These are phyloP conservation scores for Trichoderma erinaceum DNA, from an alignment of 495 filamentous ascomycete species.

Conservation along the genomic window DNA sequence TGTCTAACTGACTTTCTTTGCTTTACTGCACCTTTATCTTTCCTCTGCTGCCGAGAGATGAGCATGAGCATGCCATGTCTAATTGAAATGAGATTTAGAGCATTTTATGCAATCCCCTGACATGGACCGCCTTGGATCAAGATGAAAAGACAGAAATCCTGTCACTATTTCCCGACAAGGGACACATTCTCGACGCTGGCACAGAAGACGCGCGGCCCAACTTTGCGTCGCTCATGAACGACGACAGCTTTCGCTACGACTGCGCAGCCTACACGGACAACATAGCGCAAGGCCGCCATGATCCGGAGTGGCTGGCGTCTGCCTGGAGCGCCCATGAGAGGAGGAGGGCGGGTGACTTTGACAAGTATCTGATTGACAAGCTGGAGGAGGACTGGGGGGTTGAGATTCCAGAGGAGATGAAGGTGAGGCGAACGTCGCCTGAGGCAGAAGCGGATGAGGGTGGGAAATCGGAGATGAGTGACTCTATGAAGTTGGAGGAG, in stretches of 20 bases:
- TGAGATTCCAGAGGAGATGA: conserved; percentile 36
- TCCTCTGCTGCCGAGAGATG: neutral
- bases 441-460: neutral
- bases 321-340: conserved; percentile 57
- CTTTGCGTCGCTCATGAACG: conserved; percentile 31
- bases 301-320: conserved; percentile 58
- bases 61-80: conserved; percentile 15
- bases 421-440: neutral
- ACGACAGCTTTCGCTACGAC: conserved; percentile 42
- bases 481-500: neutral
- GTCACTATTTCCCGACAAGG: conserved; percentile 48
- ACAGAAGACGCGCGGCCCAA: conserved; percentile 33
- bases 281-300: conserved; percentile 54
- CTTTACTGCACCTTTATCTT: neutral
- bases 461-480: neutral
- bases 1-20: conserved; percentile 20
- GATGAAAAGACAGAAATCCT: conserved; percentile 52
- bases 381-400: conserved; percentile 69
- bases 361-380: conserved; percentile 58
- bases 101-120: conserved; percentile 47
- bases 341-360: conserved; percentile 61
- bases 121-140: conserved; percentile 53
- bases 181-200: conserved; percentile 27
- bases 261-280: conserved; percentile 43
- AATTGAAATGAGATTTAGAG: conserved; percentile 33